Evolutionary conservation across 192 early-diverging fungal species (phyloP), one percentile per base, ranked within the genome.

Genomic region (Entomortierella parvispora): DNA sequence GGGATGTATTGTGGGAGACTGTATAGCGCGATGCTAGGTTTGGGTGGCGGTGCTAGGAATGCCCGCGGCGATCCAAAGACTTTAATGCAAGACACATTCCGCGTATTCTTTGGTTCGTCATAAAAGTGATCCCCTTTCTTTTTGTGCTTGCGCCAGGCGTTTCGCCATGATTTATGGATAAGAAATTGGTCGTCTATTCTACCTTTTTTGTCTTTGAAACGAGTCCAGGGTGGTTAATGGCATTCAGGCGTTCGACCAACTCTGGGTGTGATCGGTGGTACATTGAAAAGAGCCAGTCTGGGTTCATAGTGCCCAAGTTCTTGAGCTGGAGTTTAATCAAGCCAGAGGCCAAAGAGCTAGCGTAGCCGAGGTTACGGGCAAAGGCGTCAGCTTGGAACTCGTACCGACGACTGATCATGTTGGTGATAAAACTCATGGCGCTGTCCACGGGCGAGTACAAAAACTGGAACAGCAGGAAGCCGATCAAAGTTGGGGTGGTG

Each of bases 301-400:
- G 88, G 56, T 95, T 95, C 80, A 97, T 85, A 22, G 90, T 90
- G 42, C 91, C 87, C 79, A 93, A 86, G 80, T 97, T 99, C 85
- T 96, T 92, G 3, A 92, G 86, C 66, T 96, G 91, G 25, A 99
- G 72, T 77, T 99, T 97, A 62, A 97, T 93, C 64, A 99, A 80
- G 7, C 87, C 92, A 43, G 89, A 88, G 17, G 89, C 86, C 46
- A 99, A 81, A 25, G 87, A 75, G 52, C 83, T 80, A 17, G 88
- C 90, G 62, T 92, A 96, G 0, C 95, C 96, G 9, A 96, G 83
- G 50, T 91, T 88, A 70, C 93, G 90, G 7, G 94, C 95, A 80
- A 87, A 99, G 11, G 86, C 88, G 74, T 99, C 97, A 65, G 96
- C 96, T 79, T 98, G 89, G 71, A 94, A 99, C 83, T 99, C 97